A percentile compares a stretch with the other conserved stretches of the same genome.
These are phyloP conservation scores for Oryza glaberrima DNA, from an alignment of 176 grass and related monocot species.

Conservation along the genomic window DNA sequence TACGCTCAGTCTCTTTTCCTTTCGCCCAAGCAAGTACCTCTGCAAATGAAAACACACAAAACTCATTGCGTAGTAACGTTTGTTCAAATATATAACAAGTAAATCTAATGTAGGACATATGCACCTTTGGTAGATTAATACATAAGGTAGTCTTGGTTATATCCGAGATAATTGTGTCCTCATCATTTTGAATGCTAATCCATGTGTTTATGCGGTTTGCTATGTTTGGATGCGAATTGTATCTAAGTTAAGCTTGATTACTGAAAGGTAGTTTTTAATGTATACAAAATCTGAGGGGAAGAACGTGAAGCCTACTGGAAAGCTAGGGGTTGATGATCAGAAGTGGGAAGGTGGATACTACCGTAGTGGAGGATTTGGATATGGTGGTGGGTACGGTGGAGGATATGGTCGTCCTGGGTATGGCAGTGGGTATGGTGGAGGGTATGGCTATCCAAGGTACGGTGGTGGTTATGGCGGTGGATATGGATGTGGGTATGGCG, in stretches of 20 bases:
- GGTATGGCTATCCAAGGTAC: neutral
- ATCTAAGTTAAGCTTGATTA: neutral
- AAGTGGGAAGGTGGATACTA: neutral
- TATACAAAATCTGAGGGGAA: neutral
- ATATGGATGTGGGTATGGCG: neutral
- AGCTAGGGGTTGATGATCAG: neutral
- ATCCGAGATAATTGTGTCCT: too few relatives aligned
- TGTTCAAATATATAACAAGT: too few relatives aligned
- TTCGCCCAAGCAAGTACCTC: too few relatives aligned
- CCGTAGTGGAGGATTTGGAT: neutral
- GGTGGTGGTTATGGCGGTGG: neutral
- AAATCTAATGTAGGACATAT: too few relatives aligned
- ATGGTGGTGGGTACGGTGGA: neutral
- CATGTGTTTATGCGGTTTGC: neutral
- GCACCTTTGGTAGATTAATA: too few relatives aligned
- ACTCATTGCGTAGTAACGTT: too few relatives aligned
- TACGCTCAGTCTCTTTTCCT: too few relatives aligned
- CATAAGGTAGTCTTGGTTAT: too few relatives aligned
- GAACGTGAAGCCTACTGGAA: neutral
- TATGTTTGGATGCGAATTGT: neutral
- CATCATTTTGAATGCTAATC: neutral
- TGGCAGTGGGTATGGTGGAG: neutral
- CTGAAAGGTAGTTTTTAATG: neutral
- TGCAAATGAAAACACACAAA: too few relatives aligned
- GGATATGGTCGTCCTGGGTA: neutral